These are phyloP conservation scores for Saccharum officinarum DNA, from an alignment of 176 grass and related monocot species.

Conservation along the genomic window DNA sequence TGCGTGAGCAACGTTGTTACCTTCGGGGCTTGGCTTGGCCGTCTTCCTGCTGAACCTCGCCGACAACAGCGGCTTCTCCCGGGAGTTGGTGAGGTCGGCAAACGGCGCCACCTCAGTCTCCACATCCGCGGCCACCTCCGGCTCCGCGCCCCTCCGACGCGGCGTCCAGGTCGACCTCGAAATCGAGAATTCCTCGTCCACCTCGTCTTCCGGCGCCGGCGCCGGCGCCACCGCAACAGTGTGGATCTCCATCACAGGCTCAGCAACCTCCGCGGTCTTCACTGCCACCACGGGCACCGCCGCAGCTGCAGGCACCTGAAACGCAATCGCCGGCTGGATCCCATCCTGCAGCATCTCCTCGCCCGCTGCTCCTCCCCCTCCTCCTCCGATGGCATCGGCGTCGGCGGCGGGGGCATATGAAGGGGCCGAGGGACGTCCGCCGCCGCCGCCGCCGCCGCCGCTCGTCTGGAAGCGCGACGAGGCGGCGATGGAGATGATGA, in stretches of 20 bases:
- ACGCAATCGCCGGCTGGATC: neutral
- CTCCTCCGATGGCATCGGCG: neutral
- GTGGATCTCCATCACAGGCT: neutral
- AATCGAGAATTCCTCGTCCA: conserved; percentile 58
- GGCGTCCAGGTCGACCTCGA: conserved; percentile 62
- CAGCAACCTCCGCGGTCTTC: neutral
- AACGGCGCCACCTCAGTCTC: conserved; percentile 23
- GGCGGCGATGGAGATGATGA: conserved; percentile 94
- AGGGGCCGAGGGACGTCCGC: neutral
- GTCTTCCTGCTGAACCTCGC: conserved; percentile 60
- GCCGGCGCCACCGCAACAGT: too few species aligned
- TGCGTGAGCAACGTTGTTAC: conserved; percentile 27
- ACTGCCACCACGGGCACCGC: neutral
- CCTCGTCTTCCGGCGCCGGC: neutral
- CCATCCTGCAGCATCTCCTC: conserved; percentile 1
- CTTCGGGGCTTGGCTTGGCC: conserved; percentile 69
- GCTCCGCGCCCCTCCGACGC: conserved; percentile 20
- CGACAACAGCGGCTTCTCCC: conserved; percentile 66
- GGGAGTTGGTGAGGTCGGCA: conserved; percentile 44
- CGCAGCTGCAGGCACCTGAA: conserved; percentile 3
- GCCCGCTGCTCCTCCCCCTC: neutral
- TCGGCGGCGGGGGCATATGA: neutral
- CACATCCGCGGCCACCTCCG: neutral
- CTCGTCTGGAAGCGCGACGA: conserved; percentile 64
- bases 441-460: neutral